A percentile compares a stretch with the other conserved stretches of the same genome.
Evolutionary conservation across 2,329 filamentous ascomycete species (phyloP).

Genomic region (Neophaeococcomyces aloes): DNA sequence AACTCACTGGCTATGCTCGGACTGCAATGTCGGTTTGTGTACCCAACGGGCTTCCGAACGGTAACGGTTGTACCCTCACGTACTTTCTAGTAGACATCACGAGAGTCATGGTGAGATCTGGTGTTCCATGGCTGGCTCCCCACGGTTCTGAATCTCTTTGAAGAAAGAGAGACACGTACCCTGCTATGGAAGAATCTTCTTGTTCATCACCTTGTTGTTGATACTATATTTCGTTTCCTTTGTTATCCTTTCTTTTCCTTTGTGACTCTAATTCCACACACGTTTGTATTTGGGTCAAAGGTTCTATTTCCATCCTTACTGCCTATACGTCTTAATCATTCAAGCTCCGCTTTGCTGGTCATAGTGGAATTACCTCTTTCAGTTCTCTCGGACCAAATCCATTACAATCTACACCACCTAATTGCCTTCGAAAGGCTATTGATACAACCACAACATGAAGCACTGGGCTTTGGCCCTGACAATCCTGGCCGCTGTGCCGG

Average conservation of each 20-base stretch:
- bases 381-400: background rate
- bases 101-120: background rate
- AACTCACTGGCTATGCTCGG: conserved; percentile 19
- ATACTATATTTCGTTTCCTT: conserved; percentile 11
- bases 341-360: conserved; percentile 7
- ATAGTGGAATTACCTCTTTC: background rate
- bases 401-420: background rate
- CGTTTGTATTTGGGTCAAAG: conserved; percentile 10
- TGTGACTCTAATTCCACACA: conserved; percentile 8
- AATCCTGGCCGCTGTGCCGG: background rate
- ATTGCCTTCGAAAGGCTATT: background rate
- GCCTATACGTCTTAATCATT: conserved; percentile 7
- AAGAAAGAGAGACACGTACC: background rate
- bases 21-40: conserved; percentile 6
- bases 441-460: conserved; percentile 2
- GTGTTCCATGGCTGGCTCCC: too few species aligned
- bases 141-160: too few species aligned
- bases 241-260: conserved; percentile 10
- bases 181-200: background rate
- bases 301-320: conserved; percentile 7
- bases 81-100: background rate
- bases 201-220: conserved; percentile 2
- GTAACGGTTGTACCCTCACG: background rate
- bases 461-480: conserved; percentile 1
- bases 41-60: conserved; percentile 4